Conservation (phyloP, 2,329 filamentous ascomycete species). For the Cryphonectria nitschkei region DNA sequence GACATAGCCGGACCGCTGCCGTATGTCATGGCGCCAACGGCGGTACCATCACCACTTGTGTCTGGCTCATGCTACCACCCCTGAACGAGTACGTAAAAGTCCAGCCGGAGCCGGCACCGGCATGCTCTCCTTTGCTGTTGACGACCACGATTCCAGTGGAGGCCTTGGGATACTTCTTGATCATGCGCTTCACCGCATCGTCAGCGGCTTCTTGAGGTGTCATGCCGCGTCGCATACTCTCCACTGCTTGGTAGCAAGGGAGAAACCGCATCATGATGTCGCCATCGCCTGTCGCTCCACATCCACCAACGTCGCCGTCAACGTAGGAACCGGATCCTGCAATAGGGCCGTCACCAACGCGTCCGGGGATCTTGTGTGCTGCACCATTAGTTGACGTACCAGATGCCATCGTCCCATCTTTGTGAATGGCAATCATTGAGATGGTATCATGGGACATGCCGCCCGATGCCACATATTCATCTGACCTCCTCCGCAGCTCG, state of each 20-base stretch:
- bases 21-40: conserved; percentile 32
- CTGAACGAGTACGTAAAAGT: conserved; percentile 58
- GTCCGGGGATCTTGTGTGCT: conserved; percentile 56
- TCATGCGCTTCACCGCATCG: conserved; percentile 54
- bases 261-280: conserved; percentile 62
- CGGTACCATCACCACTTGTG: conserved; percentile 48
- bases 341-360: conserved; percentile 60
- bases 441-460: conserved; percentile 56
- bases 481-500: conserved; percentile 15
- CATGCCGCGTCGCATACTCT: conserved; percentile 55
- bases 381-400: conserved; percentile 61
- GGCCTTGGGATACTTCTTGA: conserved; percentile 50
- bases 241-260: conserved; percentile 61
- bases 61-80: conserved; percentile 50
- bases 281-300: conserved; percentile 60
- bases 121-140: conserved; percentile 52
- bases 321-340: conserved; percentile 59
- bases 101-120: conserved; percentile 57
- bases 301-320: conserved; percentile 56
- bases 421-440: conserved; percentile 53
- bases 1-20: not conserved
- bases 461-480: conserved; percentile 19
- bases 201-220: conserved; percentile 51
- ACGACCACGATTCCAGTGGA: conserved; percentile 56
- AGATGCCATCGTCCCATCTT: conserved; percentile 52